A percentile compares a stretch with the other conserved stretches of the same genome.
phyloP scores from a whole-genome alignment of 805 yeast species.

The Saccharomycopsis microspora region DNA sequence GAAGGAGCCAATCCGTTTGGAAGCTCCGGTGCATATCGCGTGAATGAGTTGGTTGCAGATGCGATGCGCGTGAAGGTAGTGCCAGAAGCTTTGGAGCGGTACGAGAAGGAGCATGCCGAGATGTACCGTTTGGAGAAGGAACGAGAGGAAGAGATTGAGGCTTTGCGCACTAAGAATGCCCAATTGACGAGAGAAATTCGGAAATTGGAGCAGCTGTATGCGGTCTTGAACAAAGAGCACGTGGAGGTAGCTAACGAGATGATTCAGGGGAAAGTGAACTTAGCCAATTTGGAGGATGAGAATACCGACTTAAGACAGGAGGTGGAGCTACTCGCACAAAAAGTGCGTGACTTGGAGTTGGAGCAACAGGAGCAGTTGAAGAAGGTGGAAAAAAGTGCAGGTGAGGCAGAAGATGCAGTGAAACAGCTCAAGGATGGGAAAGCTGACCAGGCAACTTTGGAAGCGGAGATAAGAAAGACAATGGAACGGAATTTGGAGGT shows the following conservation, averaged over 20 bases:
- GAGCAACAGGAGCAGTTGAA: slow-evolving; percentile 21
- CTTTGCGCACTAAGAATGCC: slow-evolving; percentile 53
- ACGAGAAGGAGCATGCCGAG: slow-evolving; percentile 60
- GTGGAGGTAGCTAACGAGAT: slow-evolving; percentile 78
- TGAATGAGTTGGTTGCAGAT: slow-evolving; percentile 67
- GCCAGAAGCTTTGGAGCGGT: slow-evolving; percentile 64
- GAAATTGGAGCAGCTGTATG: slow-evolving; percentile 57
- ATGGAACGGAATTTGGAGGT: slow-evolving; percentile 54
- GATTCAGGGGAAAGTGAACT: slow-evolving; percentile 64
- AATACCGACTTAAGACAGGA: slow-evolving; percentile 45
- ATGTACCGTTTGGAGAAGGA: slow-evolving; percentile 58
- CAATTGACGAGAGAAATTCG: slow-evolving; percentile 62
- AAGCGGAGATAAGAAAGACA: slow-evolving; percentile 43
- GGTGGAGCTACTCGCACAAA: slow-evolving; percentile 35
- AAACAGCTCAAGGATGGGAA: slow-evolving; percentile 30
- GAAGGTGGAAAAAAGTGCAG: slow-evolving; percentile 1
- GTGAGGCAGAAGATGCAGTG: slow-evolving; percentile 8
- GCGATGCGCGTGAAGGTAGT: slow-evolving; percentile 63
- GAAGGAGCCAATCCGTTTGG: slow-evolving; percentile 15
- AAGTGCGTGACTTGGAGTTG: slow-evolving; percentile 26
- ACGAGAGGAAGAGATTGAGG: slow-evolving; percentile 50
- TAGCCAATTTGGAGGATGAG: slow-evolving; percentile 70
- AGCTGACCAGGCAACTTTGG: slow-evolving; percentile 27
- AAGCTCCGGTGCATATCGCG: slow-evolving; percentile 33
- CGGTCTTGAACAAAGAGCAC: slow-evolving; percentile 70